These are phyloP conservation scores for Venturia nashicola DNA, from an alignment of 2,329 filamentous ascomycete genomes.

Conservation along the genomic window DNA sequence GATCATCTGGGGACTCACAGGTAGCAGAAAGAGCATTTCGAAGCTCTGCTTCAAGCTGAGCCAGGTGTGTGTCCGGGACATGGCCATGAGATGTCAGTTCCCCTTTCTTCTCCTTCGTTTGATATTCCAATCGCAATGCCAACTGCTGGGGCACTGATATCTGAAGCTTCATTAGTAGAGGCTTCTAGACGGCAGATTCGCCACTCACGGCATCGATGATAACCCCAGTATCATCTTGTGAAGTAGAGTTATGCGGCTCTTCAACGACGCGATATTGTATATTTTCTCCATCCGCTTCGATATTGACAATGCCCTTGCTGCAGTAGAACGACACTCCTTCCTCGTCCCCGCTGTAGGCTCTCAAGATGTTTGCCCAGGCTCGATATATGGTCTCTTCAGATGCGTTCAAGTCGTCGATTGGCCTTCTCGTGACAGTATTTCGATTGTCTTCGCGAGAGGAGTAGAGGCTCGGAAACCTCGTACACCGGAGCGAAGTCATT, in stretches of 20 bases:
- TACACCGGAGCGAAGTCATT: background rate
- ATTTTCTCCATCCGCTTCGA: background rate
- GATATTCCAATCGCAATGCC: background rate
- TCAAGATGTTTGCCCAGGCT: constrained; percentile 13
- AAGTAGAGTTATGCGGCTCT: background rate
- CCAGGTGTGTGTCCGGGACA: background rate
- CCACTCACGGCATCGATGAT: background rate
- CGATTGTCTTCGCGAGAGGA: background rate
- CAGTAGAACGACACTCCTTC: constrained; percentile 10
- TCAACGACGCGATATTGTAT: background rate
- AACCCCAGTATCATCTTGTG: background rate
- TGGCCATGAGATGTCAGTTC: background rate
- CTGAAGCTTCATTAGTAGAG: background rate
- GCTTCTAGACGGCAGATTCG: background rate
- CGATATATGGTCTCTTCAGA: constrained; percentile 11
- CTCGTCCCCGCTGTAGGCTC: constrained; percentile 12
- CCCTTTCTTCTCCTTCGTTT: background rate
- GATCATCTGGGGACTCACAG: background rate
- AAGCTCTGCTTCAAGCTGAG: background rate
- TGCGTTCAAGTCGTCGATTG: background rate
- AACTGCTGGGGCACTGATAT: background rate
- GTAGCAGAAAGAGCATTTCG: background rate
- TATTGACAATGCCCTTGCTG: constrained; percentile 6
- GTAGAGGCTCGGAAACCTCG: background rate
- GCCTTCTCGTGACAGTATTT: background rate